These are phyloP conservation scores for Naganishia antarctica DNA, from an alignment of 768 basidiomycete species.

Conservation along the genomic window DNA sequence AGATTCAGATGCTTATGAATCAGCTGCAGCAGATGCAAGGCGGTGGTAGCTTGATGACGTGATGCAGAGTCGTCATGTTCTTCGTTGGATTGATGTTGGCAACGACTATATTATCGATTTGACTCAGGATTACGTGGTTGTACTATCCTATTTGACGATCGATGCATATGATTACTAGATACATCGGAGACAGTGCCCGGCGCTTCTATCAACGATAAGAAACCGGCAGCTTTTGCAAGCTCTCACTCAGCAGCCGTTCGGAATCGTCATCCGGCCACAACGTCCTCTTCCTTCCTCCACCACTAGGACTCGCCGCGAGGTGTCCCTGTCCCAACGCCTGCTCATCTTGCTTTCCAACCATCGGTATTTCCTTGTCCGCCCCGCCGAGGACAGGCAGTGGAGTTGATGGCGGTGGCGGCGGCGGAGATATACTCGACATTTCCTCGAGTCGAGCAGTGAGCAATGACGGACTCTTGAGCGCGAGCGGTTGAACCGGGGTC, in stretches of 20 bases:
- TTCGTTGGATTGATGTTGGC: background rate
- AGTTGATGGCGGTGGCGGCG: background rate
- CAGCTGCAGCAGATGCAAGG: constrained; percentile 21
- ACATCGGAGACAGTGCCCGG: background rate
- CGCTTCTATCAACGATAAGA: background rate
- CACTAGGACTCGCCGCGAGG: background rate
- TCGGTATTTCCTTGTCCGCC: background rate
- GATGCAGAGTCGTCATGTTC: too few relatives aligned
- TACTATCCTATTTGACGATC: too few relatives aligned
- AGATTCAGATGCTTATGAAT: constrained; percentile 18
- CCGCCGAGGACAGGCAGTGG: constrained; percentile 7
- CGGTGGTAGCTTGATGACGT: constrained; percentile 16
- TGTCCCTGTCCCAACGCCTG: background rate
- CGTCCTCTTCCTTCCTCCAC: constrained; percentile 10
- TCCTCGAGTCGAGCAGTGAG: constrained; percentile 21
- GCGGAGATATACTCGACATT: constrained; percentile 3
- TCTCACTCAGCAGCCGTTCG: constrained; percentile 30
- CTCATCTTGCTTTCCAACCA: too few relatives aligned
- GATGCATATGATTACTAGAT: too few relatives aligned
- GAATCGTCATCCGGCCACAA: constrained; percentile 22
- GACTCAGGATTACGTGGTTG: too few relatives aligned
- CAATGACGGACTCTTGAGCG: constrained; percentile 18
- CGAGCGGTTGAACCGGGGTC: background rate
- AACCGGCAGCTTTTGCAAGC: constrained; percentile 27
- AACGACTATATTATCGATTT: background rate